Conservation (phyloP, 2,329 filamentous ascomycete genomes). For the Aspergillus hortae region DNA sequence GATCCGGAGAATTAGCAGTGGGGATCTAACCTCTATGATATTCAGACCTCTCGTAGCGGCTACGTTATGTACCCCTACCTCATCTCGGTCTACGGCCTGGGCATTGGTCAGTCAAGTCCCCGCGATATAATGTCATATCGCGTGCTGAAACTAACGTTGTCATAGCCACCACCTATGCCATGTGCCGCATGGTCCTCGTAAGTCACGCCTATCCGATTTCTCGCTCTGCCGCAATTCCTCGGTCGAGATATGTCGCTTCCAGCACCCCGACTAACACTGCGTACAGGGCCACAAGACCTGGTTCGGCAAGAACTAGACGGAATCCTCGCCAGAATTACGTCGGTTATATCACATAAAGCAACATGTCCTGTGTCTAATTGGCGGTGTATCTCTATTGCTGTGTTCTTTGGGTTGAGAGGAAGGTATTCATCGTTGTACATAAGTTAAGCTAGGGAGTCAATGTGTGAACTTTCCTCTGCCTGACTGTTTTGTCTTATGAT, state of each 20-base stretch:
- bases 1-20: background rate
- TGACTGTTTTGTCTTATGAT: background rate
- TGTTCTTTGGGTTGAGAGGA: slow-evolving; percentile 24
- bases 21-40: background rate
- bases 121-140: background rate
- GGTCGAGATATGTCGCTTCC: background rate
- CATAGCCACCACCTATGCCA: slow-evolving; percentile 39
- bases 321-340: slow-evolving; percentile 7
- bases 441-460: slow-evolving; percentile 31
- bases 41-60: slow-evolving; percentile 53
- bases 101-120: slow-evolving; percentile 47
- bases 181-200: slow-evolving; percentile 43
- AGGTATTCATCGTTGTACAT: slow-evolving; percentile 36
- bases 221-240: background rate
- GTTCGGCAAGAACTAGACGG: slow-evolving; percentile 39
- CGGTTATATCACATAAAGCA: slow-evolving; percentile 10
- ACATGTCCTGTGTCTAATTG: slow-evolving; percentile 18
- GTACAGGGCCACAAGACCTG: slow-evolving; percentile 63
- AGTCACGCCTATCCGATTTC: slow-evolving; percentile 19
- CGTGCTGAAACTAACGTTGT: slow-evolving; percentile 14
- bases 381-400: slow-evolving; percentile 35
- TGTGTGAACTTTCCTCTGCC: slow-evolving; percentile 23
- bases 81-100: slow-evolving; percentile 46
- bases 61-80: slow-evolving; percentile 62
- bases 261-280: slow-evolving; percentile 16